Evolutionary conservation across 169 alveolate genomes (phyloP), one percentile per base, ranked within the genome.

Genomic region (Babesia ovis): DNA sequence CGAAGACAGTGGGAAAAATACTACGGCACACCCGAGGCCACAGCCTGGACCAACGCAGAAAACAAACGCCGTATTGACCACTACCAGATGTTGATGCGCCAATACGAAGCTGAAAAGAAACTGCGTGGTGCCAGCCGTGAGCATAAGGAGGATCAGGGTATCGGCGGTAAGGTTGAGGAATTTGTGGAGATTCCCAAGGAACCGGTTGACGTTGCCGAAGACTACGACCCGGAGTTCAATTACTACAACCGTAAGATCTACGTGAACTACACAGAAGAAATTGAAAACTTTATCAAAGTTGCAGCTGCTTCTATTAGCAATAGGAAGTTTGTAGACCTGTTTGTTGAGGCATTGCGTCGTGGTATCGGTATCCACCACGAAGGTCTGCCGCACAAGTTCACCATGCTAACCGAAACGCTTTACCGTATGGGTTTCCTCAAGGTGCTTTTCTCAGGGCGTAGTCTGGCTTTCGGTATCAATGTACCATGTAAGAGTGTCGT

Each of bases 281-380:
- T 89, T n/a, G 90, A 89, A 16, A 87, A 86, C 50, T 79, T 88
- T 55, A 80, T 84, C 42, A 90, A 71, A 45, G 67, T 85, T 57
- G 92, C 91, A 35, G 91, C 79, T 57, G 77, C 57, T 51, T 83
- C 85, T 46, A 85, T 91, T 32, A 80, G 84, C 66, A 60, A 85
- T 68, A 69, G 94, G 81, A 74, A 77, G 54, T 20, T 75, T 45
- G 84, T 81, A 46, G 74, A 74, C 37, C 27, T 85, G 42, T 89
- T 74, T 58, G 82, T 92, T 29, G 95, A 92, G 68, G 96, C 92
- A 0, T 70, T 94, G 66, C 68, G 86, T 61, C 74, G 97, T 22
- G 98, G 98, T 16, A 91, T 95, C 50, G 98, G 98, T 16, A 90
- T 92, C 67, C 96, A 92, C 72, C 95, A 92, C 85, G 96, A 93